A percentile compares a stretch with the other conserved stretches of the same genome.
Conservation (phyloP, 108 stramenopile genomes). For the Fistulifera pelliculosa region DNA sequence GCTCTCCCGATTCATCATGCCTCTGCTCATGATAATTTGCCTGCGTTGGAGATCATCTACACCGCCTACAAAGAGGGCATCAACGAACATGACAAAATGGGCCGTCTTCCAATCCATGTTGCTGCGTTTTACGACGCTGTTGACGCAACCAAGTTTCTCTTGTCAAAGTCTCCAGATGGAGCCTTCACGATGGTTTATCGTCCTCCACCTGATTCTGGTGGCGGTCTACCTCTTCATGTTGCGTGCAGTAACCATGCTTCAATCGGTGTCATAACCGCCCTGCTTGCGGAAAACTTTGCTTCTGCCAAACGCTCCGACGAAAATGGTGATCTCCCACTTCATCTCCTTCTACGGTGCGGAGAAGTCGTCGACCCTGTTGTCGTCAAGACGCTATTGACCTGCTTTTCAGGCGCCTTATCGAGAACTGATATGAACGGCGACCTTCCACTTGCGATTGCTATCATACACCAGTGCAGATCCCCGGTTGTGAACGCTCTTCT, state of each 20-base stretch:
- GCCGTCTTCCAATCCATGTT: constrained; percentile 79
- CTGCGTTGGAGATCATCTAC: constrained; percentile 80
- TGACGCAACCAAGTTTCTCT: constrained; percentile 75
- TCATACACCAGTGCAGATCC: constrained; percentile 66
- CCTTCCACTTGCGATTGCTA: constrained; percentile 70
- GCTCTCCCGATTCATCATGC: constrained; percentile 87
- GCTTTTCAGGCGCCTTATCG: constrained; percentile 65
- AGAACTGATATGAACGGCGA: constrained; percentile 79
- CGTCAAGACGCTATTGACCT: constrained; percentile 80
- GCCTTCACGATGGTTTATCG: constrained; percentile 76
- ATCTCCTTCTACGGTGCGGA: constrained; percentile 79
- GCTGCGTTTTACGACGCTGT: constrained; percentile 80
- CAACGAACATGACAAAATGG: constrained; percentile 68
- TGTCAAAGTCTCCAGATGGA: constrained; percentile 67
- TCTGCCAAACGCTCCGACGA: constrained; percentile 77
- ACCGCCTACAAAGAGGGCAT: constrained; percentile 85
- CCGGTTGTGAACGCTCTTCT: constrained; percentile 64
- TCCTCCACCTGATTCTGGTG: constrained; percentile 57
- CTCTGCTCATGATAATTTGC: constrained; percentile 63
- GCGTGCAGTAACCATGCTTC: constrained; percentile 78
- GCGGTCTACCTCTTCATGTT: constrained; percentile 79
- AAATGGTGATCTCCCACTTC: constrained; percentile 81
- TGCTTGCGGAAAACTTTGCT: constrained; percentile 72
- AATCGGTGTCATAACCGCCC: constrained; percentile 77
- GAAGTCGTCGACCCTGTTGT: constrained; percentile 78